phyloP scores from a whole-genome alignment of 495 filamentous ascomycete species.

The Thozetella sp. region DNA sequence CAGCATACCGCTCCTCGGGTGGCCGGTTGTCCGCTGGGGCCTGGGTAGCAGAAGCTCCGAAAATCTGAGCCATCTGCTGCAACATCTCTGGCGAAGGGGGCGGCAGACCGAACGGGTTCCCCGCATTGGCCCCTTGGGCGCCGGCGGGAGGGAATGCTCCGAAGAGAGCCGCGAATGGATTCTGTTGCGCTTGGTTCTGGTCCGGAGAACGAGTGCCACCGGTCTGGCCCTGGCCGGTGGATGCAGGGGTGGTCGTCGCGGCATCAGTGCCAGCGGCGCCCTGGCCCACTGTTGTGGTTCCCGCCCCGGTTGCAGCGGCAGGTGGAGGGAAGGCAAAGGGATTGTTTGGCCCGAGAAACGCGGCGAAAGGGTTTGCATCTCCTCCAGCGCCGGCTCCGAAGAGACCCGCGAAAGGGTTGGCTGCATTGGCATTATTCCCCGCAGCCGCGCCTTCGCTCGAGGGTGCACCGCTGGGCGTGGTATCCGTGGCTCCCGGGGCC shows the following conservation, averaged over 20 bases:
- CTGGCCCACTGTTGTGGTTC: too few species aligned
- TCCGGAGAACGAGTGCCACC: constrained; percentile 11
- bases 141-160: constrained; percentile 10
- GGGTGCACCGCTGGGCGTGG: constrained; percentile 42
- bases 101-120: constrained; percentile 22
- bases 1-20: constrained; percentile 90
- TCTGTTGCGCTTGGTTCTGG: constrained; percentile 22
- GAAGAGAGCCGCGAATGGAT: constrained; percentile 46
- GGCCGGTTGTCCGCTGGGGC: constrained; percentile 77
- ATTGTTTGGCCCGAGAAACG: constrained; percentile 55
- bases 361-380: constrained; percentile 71
- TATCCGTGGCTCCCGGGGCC: constrained; percentile 87
- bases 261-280: constrained; percentile 11
- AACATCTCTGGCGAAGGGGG: constrained; percentile 36
- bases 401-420: constrained; percentile 36
- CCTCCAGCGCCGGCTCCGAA: constrained; percentile 42
- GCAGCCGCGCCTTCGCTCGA: constrained; percentile 18
- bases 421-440: constrained; percentile 17
- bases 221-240: constrained; percentile 21
- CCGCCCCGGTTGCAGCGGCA: neutral
- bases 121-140: constrained; percentile 12
- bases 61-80: constrained; percentile 43
- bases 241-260: constrained; percentile 4
- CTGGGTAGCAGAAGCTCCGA: constrained; percentile 37
- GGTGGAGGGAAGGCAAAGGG: constrained; percentile 12